Evolutionary conservation across 495 filamentous ascomycete genomes (phyloP).

Genomic region (Daldinia vernicosa): DNA sequence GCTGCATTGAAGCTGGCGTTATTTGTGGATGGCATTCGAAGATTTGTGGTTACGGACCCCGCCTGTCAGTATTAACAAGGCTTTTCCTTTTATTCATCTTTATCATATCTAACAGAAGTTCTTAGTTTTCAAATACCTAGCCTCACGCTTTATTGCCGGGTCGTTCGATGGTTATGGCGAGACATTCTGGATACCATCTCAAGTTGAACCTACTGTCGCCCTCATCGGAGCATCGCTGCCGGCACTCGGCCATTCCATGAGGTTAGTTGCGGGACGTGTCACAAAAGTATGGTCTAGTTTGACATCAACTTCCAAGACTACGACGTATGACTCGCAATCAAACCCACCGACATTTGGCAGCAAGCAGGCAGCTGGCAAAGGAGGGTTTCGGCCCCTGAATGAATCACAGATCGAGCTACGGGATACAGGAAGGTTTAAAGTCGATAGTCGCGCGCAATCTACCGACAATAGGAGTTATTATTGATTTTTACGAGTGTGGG

Average conservation of each 20-base stretch:
- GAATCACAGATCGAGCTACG: constrained; percentile 1
- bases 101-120: background rate
- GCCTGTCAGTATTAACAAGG: background rate
- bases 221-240: constrained; percentile 43
- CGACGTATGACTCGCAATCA: background rate
- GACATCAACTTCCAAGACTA: background rate
- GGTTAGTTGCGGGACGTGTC: background rate
- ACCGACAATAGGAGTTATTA: background rate
- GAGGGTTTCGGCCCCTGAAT: background rate
- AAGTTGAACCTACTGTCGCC: constrained; percentile 43
- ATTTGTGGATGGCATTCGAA: background rate
- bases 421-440: background rate
- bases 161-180: constrained; percentile 41
- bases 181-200: constrained; percentile 46
- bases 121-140: constrained; percentile 13
- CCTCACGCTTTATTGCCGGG: constrained; percentile 30
- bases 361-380: background rate
- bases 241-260: constrained; percentile 4
- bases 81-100: background rate
- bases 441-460: background rate
- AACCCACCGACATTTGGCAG: background rate
- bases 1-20: constrained; percentile 1
- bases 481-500: background rate
- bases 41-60: constrained; percentile 1
- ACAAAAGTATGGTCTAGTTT: background rate